These are phyloP conservation scores for Talaromyces ruber DNA, from an alignment of 495 filamentous ascomycete genomes.

Conservation along the genomic window DNA sequence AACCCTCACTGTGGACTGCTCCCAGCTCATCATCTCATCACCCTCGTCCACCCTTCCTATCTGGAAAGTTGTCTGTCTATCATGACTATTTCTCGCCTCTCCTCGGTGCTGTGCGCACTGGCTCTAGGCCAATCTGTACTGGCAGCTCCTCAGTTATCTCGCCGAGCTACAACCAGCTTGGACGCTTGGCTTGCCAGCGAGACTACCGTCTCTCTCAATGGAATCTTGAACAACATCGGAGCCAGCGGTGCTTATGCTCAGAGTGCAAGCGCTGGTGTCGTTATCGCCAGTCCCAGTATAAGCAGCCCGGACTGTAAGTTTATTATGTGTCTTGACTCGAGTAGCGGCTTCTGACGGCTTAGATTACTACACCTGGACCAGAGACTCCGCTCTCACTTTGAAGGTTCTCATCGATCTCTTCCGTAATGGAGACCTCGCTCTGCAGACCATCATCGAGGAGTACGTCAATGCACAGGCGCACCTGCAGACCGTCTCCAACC, in stretches of 20 bases:
- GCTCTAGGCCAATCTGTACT: slow-evolving; percentile 14
- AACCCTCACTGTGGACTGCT: not conserved
- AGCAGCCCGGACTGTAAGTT: slow-evolving; percentile 50
- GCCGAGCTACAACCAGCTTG: slow-evolving; percentile 16
- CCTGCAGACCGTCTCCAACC: slow-evolving; percentile 36
- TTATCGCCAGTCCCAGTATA: slow-evolving; percentile 57
- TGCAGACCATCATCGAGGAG: slow-evolving; percentile 43
- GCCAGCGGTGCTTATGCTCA: slow-evolving; percentile 36
- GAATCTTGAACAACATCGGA: slow-evolving; percentile 55
- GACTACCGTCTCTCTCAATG: slow-evolving; percentile 37
- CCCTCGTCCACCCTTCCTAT: not conserved
- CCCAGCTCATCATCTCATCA: not conserved
- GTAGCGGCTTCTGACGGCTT: not conserved
- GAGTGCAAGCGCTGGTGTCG: slow-evolving; percentile 41
- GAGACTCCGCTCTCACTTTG: slow-evolving; percentile 49
- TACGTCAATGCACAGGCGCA: slow-evolving; percentile 48
- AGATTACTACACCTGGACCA: slow-evolving; percentile 51
- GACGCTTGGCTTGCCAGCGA: slow-evolving; percentile 49
- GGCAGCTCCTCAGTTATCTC: slow-evolving; percentile 13
- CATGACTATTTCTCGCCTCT: slow-evolving; percentile 12
- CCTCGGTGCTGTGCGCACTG: slow-evolving; percentile 20
- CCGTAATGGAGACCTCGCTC: slow-evolving; percentile 27
- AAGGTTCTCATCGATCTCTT: slow-evolving; percentile 46
- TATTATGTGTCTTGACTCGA: slow-evolving; percentile 21
- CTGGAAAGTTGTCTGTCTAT: too few species aligned